Evolutionary conservation across 805 yeast species (phyloP).

Genomic region (Monosporozyma solicola): DNA sequence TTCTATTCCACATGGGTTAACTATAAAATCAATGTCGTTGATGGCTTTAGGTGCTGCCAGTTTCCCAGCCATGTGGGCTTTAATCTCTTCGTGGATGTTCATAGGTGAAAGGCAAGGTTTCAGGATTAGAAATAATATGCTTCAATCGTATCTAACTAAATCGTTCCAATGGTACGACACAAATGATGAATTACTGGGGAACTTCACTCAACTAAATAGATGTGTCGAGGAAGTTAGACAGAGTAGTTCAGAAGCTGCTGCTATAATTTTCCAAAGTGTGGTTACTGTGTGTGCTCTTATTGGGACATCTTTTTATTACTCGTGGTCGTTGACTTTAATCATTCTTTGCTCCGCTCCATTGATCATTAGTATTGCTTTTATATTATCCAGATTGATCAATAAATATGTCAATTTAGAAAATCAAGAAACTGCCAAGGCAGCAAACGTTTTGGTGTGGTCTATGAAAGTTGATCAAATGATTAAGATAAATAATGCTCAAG

Average conservation of each 20-base stretch:
- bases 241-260: constrained; percentile 60
- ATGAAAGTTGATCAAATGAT: constrained; percentile 52
- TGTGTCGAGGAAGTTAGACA: constrained; percentile 65
- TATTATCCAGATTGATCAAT: constrained; percentile 45
- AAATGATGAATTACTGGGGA: constrained; percentile 49
- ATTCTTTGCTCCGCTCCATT: constrained; percentile 70
- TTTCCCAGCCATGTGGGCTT: constrained; percentile 41
- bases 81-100: constrained; percentile 52
- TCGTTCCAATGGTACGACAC: constrained; percentile 57
- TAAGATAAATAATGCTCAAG: constrained; percentile 50
- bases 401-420: constrained; percentile 50
- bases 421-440: constrained; percentile 40
- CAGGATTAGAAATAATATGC: constrained; percentile 43
- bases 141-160: constrained; percentile 35
- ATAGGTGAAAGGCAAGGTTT: constrained; percentile 65
- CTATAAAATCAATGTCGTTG: constrained; percentile 34
- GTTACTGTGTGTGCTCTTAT: constrained; percentile 48
- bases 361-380: constrained; percentile 39
- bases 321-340: constrained; percentile 80
- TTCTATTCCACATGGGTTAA: constrained; percentile 31
- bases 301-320: constrained; percentile 59
- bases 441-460: constrained; percentile 64
- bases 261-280: constrained; percentile 43
- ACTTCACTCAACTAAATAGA: constrained; percentile 54
- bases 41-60: constrained; percentile 40